Evolutionary conservation across 306 rosid genomes (phyloP), one percentile per base, ranked within the genome.

Genomic region (Gastrolobium bilobum): DNA sequence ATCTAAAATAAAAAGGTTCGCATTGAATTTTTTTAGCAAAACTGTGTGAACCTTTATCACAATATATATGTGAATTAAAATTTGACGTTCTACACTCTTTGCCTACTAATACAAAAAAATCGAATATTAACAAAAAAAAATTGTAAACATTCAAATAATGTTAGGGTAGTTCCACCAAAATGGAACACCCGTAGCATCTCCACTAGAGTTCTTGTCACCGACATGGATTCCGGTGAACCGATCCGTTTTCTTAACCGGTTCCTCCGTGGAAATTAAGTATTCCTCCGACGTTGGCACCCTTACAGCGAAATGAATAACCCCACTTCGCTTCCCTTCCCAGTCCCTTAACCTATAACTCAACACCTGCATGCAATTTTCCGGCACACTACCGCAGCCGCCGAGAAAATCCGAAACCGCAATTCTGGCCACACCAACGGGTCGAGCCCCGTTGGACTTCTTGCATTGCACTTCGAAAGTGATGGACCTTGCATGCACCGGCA

Each of bases 341-440:
- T 90, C 86, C 73, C 94, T 83, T 72, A 90, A 48, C 59, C 92
- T 53, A 30, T 92, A 92, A 57, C 97, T 90, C 75, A 87, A 44
- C 44, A 75, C 67, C 26, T 76, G 88, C 81, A 62, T 37, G 67
- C 74, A 70, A n/a, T 65, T 52, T 31, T 75, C 87, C 51, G 90
- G 81, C 33, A 80, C 46, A 0, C 0, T 53, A 0, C 46, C 82
- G 0, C 0, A 54, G 0, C 46, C 82, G 3, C 79, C 79, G 0
- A 59, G 4, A 4, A 90, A 72, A 10, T 91, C 92, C 1, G 91
- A 67, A 4, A 76, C 44, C 5, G 89, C 87, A 2, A 91, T 78
- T 30, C 57, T 75, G 0, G 89, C 89, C 4, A 81, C 76, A 0
- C 90, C 94, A 11, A 91, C 40, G 0, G 74, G 50, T 8, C 68